A percentile compares a stretch with the other conserved stretches of the same genome.
phyloP scores from a whole-genome alignment of 331 rosid species.

The Quercus tomentella region DNA sequence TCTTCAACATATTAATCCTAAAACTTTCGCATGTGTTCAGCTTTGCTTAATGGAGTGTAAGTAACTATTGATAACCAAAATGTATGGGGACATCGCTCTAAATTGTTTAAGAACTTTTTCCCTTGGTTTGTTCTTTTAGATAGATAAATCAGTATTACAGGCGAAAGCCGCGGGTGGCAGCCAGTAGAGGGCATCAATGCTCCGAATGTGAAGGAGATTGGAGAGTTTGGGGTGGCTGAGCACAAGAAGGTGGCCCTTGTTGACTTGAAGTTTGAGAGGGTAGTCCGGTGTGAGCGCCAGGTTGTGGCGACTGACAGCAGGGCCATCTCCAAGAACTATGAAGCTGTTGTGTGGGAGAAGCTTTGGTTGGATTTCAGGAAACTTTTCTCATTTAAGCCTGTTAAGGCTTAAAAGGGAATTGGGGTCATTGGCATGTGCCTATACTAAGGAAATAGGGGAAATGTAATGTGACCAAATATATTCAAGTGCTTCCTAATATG shows the following conservation, averaged over 20 bases:
- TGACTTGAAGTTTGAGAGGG: slow-evolving; percentile 21
- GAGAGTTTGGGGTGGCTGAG: slow-evolving; percentile 43
- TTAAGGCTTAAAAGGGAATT: neutral
- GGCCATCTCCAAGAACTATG: slow-evolving; percentile 14
- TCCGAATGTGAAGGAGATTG: slow-evolving; percentile 45
- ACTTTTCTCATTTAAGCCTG: slow-evolving; percentile 37
- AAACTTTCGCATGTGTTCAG: too few species aligned
- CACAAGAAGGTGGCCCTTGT: slow-evolving; percentile 29
- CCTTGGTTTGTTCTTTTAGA: too few species aligned
- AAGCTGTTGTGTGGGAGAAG: slow-evolving; percentile 50
- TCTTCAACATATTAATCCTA: too few species aligned
- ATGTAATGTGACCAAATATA: too few species aligned
- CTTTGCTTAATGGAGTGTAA: too few species aligned
- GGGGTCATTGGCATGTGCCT: too few species aligned
- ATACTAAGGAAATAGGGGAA: too few species aligned
- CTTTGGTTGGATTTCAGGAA: slow-evolving; percentile 35
- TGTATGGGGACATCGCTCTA: too few species aligned
- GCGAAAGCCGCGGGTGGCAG: slow-evolving; percentile 26
- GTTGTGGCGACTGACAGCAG: slow-evolving; percentile 42
- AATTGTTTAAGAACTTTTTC: too few species aligned
- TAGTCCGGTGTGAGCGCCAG: slow-evolving; percentile 40
- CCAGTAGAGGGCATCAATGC: slow-evolving; percentile 26
- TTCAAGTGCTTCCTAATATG: too few species aligned
- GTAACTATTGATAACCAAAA: too few species aligned
- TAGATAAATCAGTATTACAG: too few species aligned